Evolutionary conservation across 2,329 filamentous ascomycete genomes (phyloP).

Genomic region (Aspergillus proliferans): DNA sequence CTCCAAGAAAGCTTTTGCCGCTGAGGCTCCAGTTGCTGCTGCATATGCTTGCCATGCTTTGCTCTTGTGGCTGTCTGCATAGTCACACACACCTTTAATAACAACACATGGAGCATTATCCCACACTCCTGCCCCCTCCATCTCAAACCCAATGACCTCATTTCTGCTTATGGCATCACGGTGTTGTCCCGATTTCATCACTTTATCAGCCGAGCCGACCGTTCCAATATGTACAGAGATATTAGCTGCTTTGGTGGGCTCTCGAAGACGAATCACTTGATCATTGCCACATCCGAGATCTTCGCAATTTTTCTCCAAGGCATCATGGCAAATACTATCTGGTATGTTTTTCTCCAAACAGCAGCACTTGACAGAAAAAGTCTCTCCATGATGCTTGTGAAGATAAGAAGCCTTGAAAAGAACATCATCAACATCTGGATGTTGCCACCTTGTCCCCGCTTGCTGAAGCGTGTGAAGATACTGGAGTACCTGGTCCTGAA

Average conservation of each 20-base stretch:
- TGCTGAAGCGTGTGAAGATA: too few species aligned
- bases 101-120: constrained; percentile 2
- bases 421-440: too few species aligned
- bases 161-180: neutral
- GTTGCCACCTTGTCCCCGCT: too few species aligned
- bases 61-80: constrained; percentile 9
- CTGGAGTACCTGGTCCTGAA: too few species aligned
- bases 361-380: too few species aligned
- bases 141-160: neutral
- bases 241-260: neutral
- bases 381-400: too few species aligned
- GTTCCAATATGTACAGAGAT: neutral
- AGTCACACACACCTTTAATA: constrained; percentile 6
- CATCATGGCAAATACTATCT: too few species aligned
- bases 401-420: too few species aligned
- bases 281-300: neutral
- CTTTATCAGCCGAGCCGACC: constrained; percentile 1
- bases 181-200: neutral
- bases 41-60: constrained; percentile 7
- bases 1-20: constrained; percentile 4
- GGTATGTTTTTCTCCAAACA: too few species aligned
- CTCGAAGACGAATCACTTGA: neutral
- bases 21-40: constrained; percentile 4
- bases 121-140: neutral
- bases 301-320: too few species aligned